phyloP scores from a whole-genome alignment of 176 grass and related monocot species.

The Carex myosuroides region DNA sequence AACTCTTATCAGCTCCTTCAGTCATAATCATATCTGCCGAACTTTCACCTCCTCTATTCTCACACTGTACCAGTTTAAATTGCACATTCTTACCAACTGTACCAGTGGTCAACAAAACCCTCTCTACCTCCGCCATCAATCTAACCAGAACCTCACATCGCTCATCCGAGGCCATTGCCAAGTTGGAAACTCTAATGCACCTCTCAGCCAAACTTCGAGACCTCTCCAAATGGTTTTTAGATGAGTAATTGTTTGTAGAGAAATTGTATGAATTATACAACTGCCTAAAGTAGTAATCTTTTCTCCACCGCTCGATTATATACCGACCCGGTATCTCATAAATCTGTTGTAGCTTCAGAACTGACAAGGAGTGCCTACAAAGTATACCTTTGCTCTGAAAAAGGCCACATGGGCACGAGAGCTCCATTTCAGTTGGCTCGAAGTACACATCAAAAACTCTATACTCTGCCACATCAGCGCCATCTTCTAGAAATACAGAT shows the following conservation, averaged over 20 bases:
- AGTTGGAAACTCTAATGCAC: slow-evolving; percentile 42
- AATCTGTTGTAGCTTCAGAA: slow-evolving; percentile 84
- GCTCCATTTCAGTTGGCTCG: slow-evolving; percentile 37
- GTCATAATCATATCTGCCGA: not conserved
- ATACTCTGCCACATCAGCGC: slow-evolving; percentile 58
- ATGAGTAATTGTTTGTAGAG: not conserved
- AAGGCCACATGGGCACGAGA: slow-evolving; percentile 76
- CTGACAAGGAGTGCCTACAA: slow-evolving; percentile 77
- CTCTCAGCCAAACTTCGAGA: slow-evolving; percentile 21
- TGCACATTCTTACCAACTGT: slow-evolving; percentile 46
- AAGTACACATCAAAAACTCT: slow-evolving; percentile 73
- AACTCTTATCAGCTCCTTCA: slow-evolving; percentile 2
- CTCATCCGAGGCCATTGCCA: slow-evolving; percentile 77
- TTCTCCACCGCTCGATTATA: slow-evolving; percentile 89
- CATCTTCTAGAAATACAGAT: slow-evolving; percentile 79
- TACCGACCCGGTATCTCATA: slow-evolving; percentile 73
- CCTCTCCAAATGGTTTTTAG: slow-evolving; percentile 27
- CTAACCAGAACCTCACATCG: slow-evolving; percentile 76
- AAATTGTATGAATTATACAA: slow-evolving; percentile 39
- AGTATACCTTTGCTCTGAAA: slow-evolving; percentile 83
- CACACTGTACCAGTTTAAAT: slow-evolving; percentile 64
- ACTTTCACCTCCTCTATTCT: slow-evolving; percentile 64
- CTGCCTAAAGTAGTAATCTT: slow-evolving; percentile 58
- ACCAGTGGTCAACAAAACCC: slow-evolving; percentile 59
- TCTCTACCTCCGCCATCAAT: slow-evolving; percentile 74